phyloP scores from a whole-genome alignment of 2,329 filamentous ascomycete genomes.

The Exophiala bonariae region DNA sequence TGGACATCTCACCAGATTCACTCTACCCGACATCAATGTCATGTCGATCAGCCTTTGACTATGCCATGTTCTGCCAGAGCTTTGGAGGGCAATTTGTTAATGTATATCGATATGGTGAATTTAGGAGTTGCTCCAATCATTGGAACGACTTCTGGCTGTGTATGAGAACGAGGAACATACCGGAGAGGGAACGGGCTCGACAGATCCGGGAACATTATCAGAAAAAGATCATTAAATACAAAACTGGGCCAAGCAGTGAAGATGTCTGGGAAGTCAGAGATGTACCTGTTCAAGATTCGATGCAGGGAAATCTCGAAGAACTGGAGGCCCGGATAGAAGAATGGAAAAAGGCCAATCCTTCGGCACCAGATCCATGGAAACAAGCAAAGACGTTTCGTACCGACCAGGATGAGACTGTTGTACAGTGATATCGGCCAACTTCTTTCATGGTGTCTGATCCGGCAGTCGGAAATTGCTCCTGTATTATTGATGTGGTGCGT shows the following conservation, averaged over 20 bases:
- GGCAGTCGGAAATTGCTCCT: too few relatives aligned
- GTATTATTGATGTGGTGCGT: too few relatives aligned
- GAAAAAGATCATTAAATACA: conserved; percentile 66
- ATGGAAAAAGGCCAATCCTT: conserved; percentile 41
- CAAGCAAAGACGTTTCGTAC: not conserved
- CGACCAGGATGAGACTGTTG: too few relatives aligned
- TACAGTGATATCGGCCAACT: too few relatives aligned
- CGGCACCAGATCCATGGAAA: conserved; percentile 22
- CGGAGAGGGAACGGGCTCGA: conserved; percentile 59
- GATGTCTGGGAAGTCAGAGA: conserved; percentile 82
- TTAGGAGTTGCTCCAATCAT: conserved; percentile 76
- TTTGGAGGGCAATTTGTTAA: conserved; percentile 85
- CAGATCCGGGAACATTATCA: conserved; percentile 67
- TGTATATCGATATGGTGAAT: conserved; percentile 80
- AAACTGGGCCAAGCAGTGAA: conserved; percentile 73
- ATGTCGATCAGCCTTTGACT: conserved; percentile 87
- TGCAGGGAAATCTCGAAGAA: conserved; percentile 45
- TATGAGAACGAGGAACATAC: conserved; percentile 75
- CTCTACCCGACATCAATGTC: conserved; percentile 81
- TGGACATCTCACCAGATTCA: conserved; percentile 59
- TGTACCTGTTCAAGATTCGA: conserved; percentile 57
- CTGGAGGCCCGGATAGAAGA: conserved; percentile 42
- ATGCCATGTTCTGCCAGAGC: conserved; percentile 90
- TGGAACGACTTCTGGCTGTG: conserved; percentile 98
- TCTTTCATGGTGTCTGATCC: too few relatives aligned